Conservation (phyloP, 371 early-diverging fungal genomes). For the Mucor racemosus region DNA sequence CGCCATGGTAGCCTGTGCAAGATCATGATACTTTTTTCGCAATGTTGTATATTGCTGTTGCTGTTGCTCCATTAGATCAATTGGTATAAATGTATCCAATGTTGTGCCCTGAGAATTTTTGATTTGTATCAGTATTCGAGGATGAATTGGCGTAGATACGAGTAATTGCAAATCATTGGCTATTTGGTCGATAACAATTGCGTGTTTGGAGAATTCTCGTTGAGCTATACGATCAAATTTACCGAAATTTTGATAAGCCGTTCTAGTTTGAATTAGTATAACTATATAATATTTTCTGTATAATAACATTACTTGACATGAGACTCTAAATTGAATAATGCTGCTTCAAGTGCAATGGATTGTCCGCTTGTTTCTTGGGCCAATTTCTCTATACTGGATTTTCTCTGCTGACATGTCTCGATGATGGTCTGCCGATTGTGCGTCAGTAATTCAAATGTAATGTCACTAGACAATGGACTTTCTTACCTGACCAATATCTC, state of each 20-base stretch:
- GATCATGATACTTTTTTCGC: conserved; percentile 7
- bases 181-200: conserved; percentile 11
- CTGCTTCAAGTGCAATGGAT: conserved; percentile 23
- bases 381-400: conserved; percentile 2
- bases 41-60: not conserved
- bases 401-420: conserved; percentile 8
- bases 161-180: conserved; percentile 17
- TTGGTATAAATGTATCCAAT: conserved; percentile 10
- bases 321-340: conserved; percentile 21
- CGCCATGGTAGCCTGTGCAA: conserved; percentile 16
- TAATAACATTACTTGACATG: conserved; percentile 18
- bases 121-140: conserved; percentile 7
- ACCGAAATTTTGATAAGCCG: conserved; percentile 24
- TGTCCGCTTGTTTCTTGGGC: conserved; percentile 22
- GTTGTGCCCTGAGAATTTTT: conserved; percentile 6
- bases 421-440: not conserved
- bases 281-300: not conserved
- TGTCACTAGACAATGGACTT: not conserved
- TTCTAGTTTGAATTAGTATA: conserved; percentile 1
- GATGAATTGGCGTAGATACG: conserved; percentile 15
- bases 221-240: conserved; percentile 36
- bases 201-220: conserved; percentile 26
- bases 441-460: not conserved
- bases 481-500: conserved; percentile 1
- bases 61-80: conserved; percentile 1